These are phyloP conservation scores for Gelatoporia subvermispora DNA, from an alignment of 768 basidiomycete genomes.

Conservation along the genomic window DNA sequence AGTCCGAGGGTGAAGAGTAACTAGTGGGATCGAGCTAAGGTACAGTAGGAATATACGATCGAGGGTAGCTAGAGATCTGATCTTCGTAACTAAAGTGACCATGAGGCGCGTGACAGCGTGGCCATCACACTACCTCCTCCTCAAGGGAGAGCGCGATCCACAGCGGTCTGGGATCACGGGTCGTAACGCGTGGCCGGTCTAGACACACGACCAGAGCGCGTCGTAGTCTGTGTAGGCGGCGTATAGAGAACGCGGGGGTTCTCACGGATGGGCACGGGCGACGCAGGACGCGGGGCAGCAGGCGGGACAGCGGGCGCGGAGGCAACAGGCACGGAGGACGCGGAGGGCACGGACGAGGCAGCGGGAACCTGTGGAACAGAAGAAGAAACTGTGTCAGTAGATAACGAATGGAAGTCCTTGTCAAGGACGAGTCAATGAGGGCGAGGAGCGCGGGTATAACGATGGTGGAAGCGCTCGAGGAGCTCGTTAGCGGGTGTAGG, in stretches of 20 bases:
- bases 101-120: too few relatives aligned
- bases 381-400: not conserved
- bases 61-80: too few relatives aligned
- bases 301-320: too few relatives aligned
- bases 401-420: not conserved
- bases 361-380: not conserved
- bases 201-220: slow-evolving; percentile 5
- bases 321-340: not conserved
- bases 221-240: slow-evolving; percentile 7
- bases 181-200: slow-evolving; percentile 6
- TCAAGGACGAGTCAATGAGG: not conserved
- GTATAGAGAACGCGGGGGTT: not conserved
- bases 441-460: slow-evolving; percentile 3
- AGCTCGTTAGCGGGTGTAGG: not conserved
- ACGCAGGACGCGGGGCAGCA: not conserved
- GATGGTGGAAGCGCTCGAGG: slow-evolving; percentile 2
- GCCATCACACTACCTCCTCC: too few relatives aligned
- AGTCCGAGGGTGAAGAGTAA: too few relatives aligned
- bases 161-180: not conserved
- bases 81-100: too few relatives aligned
- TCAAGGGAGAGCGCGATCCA: not conserved
- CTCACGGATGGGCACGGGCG: slow-evolving; percentile 1
- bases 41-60: not conserved
- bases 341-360: not conserved
- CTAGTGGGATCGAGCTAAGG: too few relatives aligned